Conservation (phyloP, 1,284 basidiomycete genomes). For the Afroboletus lepidellus region DNA sequence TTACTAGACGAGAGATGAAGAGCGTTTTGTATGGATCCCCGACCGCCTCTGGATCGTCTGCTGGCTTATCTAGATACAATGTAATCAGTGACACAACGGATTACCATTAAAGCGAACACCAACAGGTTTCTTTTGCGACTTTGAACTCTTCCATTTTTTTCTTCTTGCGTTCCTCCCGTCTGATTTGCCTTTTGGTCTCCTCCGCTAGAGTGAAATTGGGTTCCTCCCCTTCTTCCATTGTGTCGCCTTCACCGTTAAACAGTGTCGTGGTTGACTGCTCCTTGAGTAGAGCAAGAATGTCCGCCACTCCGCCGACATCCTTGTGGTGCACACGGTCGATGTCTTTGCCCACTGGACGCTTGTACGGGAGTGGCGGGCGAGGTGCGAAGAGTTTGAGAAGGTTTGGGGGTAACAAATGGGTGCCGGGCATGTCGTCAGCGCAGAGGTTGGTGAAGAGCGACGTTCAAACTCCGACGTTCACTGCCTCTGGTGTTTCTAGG, state of each 20-base stretch:
- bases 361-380: constrained; percentile 81
- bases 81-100: constrained; percentile 11
- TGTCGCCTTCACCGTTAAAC: constrained; percentile 53
- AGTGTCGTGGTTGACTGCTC: constrained; percentile 73
- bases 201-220: constrained; percentile 74
- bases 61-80: constrained; percentile 72
- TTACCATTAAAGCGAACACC: constrained; percentile 32
- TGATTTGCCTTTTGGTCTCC: constrained; percentile 75
- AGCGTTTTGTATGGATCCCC: constrained; percentile 99
- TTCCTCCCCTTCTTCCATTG: constrained; percentile 80
- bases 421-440: constrained; percentile 63
- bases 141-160: constrained; percentile 79
- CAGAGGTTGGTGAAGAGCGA: not conserved
- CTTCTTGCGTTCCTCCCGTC: constrained; percentile 78
- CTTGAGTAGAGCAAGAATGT: constrained; percentile 69
- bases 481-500: constrained; percentile 2
- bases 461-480: constrained; percentile 32
- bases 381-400: constrained; percentile 93
- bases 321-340: constrained; percentile 72
- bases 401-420: constrained; percentile 89
- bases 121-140: constrained; percentile 80
- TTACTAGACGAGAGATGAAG: constrained; percentile 90
- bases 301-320: constrained; percentile 71
- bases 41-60: constrained; percentile 87
- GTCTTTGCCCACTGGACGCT: constrained; percentile 81